Conservation (phyloP, 371 early-diverging fungal genomes). For the Sporodiniella umbellata region DNA sequence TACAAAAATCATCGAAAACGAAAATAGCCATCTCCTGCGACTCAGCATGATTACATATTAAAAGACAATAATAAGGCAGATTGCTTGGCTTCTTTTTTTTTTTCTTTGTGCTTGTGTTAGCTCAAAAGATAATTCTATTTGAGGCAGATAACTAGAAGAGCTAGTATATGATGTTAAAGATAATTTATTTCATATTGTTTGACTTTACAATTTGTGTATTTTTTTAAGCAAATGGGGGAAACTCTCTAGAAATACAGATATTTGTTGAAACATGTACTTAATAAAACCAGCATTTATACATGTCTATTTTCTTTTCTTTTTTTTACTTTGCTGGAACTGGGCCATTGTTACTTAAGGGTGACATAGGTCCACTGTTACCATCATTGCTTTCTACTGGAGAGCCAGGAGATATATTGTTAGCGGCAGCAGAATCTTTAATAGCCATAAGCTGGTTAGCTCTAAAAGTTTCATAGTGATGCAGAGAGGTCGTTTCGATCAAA, state of each 20-base stretch:
- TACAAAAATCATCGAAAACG: background rate
- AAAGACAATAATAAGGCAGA: too few relatives aligned
- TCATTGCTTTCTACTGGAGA: background rate
- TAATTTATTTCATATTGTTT: too few relatives aligned
- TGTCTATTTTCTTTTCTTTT: background rate
- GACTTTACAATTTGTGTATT: background rate
- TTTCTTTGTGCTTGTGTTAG: too few relatives aligned
- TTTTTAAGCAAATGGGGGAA: constrained; percentile 3
- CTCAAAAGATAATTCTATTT: too few relatives aligned
- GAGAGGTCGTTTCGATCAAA: constrained; percentile 82
- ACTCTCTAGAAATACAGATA: background rate
- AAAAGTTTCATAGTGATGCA: constrained; percentile 89
- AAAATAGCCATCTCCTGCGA: too few relatives aligned
- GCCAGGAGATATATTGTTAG: background rate
- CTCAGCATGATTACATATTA: too few relatives aligned
- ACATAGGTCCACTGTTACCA: background rate
- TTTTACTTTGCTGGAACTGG: constrained; percentile 1
- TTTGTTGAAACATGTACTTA: background rate
- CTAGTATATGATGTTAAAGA: too few relatives aligned
- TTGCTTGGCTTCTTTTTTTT: too few relatives aligned
- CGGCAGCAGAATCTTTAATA: constrained; percentile 54
- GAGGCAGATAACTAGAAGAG: too few relatives aligned
- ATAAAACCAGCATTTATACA: background rate
- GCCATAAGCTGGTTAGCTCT: constrained; percentile 84
- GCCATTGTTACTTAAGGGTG: background rate